Evolutionary conservation across 2,329 filamentous ascomycete genomes (phyloP).

Genomic region (Penicillium aurantiogriseum): DNA sequence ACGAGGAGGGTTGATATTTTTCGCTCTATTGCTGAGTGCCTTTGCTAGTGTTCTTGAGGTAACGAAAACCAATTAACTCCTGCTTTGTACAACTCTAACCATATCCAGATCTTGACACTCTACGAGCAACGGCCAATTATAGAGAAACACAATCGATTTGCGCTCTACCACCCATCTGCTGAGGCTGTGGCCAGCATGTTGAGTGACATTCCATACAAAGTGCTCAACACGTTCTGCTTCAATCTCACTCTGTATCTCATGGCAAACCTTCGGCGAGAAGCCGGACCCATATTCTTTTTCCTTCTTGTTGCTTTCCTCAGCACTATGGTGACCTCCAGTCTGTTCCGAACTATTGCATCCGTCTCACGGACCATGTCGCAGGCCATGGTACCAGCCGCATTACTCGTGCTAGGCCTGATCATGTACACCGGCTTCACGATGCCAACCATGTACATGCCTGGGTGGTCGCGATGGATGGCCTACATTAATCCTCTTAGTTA

Average conservation of each 20-base stretch:
- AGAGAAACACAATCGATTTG: no score
- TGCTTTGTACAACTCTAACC: slow-evolving; percentile 18
- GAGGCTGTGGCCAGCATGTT: slow-evolving; percentile 9
- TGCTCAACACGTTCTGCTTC: slow-evolving; percentile 69
- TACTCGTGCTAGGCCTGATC: slow-evolving; percentile 43
- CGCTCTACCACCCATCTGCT: no score
- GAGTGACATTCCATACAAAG: slow-evolving; percentile 65
- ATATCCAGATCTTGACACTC: no score
- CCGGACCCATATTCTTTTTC: slow-evolving; percentile 81
- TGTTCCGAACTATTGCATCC: slow-evolving; percentile 74
- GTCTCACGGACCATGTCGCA: slow-evolving; percentile 63
- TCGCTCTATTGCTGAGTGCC: slow-evolving; percentile 78
- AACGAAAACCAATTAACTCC: slow-evolving; percentile 22
- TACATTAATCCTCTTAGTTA: slow-evolving; percentile 78
- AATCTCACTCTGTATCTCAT: slow-evolving; percentile 81
- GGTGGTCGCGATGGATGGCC: slow-evolving; percentile 79
- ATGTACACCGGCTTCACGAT: slow-evolving; percentile 52
- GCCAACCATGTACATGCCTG: slow-evolving; percentile 61
- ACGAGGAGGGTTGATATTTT: slow-evolving; percentile 75
- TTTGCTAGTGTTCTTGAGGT: slow-evolving; percentile 73
- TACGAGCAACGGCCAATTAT: no score
- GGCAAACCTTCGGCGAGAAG: slow-evolving; percentile 70
- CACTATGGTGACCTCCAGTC: slow-evolving; percentile 74
- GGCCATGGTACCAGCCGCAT: slow-evolving; percentile 55
- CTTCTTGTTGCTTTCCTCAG: slow-evolving; percentile 69